phyloP scores from a whole-genome alignment of 495 filamentous ascomycete species.

The Aspergillus baeticus region DNA sequence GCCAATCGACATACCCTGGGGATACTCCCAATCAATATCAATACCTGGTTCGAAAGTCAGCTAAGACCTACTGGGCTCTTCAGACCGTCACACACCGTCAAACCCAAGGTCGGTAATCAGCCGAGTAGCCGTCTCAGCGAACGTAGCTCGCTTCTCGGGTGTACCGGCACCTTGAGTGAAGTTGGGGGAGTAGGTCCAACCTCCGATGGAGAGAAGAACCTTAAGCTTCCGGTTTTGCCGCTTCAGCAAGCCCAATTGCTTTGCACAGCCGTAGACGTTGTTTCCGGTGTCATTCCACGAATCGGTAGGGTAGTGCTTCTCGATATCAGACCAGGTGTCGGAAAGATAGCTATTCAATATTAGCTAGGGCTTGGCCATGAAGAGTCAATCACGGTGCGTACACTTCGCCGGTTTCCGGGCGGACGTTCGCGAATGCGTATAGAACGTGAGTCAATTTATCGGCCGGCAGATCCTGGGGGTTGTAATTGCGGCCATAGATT shows the following conservation, averaged over 20 bases:
- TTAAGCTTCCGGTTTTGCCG: conserved; percentile 85
- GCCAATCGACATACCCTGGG: conserved; percentile 29
- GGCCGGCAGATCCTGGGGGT: conserved; percentile 82
- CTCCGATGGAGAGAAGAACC: conserved; percentile 88
- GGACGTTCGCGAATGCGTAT: conserved; percentile 86
- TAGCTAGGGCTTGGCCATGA: not conserved
- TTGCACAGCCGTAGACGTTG: conserved; percentile 65
- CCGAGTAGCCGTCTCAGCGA: conserved; percentile 67
- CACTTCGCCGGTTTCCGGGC: conserved; percentile 73
- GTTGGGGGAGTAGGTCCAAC: conserved; percentile 92
- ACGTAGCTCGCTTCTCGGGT: conserved; percentile 63
- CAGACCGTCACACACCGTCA: conserved; percentile 41
- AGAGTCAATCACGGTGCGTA: conserved; percentile 32
- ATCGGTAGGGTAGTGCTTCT: conserved; percentile 72
- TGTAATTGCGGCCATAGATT: conserved; percentile 81
- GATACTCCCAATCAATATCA: conserved; percentile 68
- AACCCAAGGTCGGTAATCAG: conserved; percentile 68
- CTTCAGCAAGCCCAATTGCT: conserved; percentile 92
- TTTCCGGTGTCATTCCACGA: conserved; percentile 45
- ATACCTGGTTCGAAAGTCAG: conserved; percentile 33
- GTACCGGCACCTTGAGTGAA: conserved; percentile 68
- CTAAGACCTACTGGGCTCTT: not conserved
- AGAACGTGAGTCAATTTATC: conserved; percentile 89
- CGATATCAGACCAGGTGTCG: conserved; percentile 79
- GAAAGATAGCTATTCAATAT: conserved; percentile 58